phyloP scores from a whole-genome alignment of 371 early-diverging fungal genomes.

The Mucor indicus region DNA sequence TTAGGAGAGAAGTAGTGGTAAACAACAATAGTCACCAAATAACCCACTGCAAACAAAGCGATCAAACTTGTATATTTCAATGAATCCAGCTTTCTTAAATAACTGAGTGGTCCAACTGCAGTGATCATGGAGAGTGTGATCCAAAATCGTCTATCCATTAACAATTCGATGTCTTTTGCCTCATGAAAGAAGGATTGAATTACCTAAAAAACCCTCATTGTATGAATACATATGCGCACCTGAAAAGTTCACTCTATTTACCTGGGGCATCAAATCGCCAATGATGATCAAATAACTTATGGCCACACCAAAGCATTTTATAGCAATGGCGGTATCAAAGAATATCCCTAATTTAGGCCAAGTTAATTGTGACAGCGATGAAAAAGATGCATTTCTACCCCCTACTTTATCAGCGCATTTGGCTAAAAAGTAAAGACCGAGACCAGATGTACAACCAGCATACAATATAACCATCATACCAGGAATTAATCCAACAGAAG shows the following conservation, averaged over 20 bases:
- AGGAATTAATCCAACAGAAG: conserved; percentile 79
- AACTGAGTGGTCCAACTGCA: conserved; percentile 75
- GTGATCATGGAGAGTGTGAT: conserved; percentile 72
- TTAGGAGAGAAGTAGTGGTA: conserved; percentile 66
- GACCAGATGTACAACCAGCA: conserved; percentile 71
- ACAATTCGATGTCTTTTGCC: conserved; percentile 14
- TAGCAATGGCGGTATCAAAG: conserved; percentile 96
- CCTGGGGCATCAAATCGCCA: conserved; percentile 91
- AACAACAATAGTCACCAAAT: conserved; percentile 88
- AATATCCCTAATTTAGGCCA: conserved; percentile 89
- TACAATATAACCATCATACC: conserved; percentile 79
- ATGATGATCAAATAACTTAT: conserved; percentile 98
- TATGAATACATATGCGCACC: neutral
- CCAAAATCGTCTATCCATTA: conserved; percentile 80
- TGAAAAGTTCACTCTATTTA: conserved; percentile 18
- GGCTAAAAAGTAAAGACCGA: conserved; percentile 86
- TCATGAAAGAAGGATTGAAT: conserved; percentile 29
- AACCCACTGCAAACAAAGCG: conserved; percentile 88
- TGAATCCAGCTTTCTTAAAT: conserved; percentile 87
- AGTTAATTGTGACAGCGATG: conserved; percentile 83
- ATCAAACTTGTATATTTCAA: conserved; percentile 93
- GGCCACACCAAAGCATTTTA: conserved; percentile 99
- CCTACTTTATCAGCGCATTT: conserved; percentile 68
- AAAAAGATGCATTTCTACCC: conserved; percentile 86
- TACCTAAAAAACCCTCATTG: conserved; percentile 21